phyloP scores from a whole-genome alignment of 345 rosid species.

The Eucalyptus cloeziana region DNA sequence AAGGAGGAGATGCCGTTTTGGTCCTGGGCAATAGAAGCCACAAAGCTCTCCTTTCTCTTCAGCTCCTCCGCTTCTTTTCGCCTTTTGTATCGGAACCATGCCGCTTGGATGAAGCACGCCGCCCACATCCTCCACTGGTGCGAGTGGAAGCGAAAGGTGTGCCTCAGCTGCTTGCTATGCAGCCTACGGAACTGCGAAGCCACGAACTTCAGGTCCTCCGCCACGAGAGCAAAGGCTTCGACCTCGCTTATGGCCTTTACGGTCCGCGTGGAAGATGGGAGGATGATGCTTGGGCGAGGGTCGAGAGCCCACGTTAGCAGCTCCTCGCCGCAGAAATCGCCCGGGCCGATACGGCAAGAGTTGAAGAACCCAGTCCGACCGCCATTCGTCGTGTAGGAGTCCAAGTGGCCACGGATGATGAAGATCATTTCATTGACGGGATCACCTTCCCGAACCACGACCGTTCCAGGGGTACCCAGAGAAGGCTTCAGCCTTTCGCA shows the following conservation, averaged over 20 bases:
- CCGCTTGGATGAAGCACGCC: slow-evolving; percentile 41
- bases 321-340: slow-evolving; percentile 58
- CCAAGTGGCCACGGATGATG: slow-evolving; percentile 35
- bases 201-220: slow-evolving; percentile 39
- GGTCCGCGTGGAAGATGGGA: slow-evolving; percentile 42
- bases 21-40: neutral
- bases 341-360: slow-evolving; percentile 28
- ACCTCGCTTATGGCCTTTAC: slow-evolving; percentile 32
- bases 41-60: slow-evolving; percentile 6
- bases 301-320: slow-evolving; percentile 43
- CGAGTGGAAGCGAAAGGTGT: slow-evolving; percentile 37
- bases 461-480: slow-evolving; percentile 13
- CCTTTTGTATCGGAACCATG: slow-evolving; percentile 30
- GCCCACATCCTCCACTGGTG: slow-evolving; percentile 55
- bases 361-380: slow-evolving; percentile 44
- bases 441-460: slow-evolving; percentile 37
- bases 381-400: slow-evolving; percentile 40
- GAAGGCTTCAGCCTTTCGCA: slow-evolving; percentile 42
- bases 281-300: slow-evolving; percentile 24
- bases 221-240: slow-evolving; percentile 37
- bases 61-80: slow-evolving; percentile 23
- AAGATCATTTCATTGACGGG: slow-evolving; percentile 50
- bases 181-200: slow-evolving; percentile 39
- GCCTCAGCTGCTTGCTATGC: slow-evolving; percentile 29
- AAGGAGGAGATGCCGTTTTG: neutral